Percentiles rank a stretch among this genome's conserved stretches.
phyloP scores from a whole-genome alignment of 2,329 filamentous ascomycete species.

The Penicillium sp. region DNA sequence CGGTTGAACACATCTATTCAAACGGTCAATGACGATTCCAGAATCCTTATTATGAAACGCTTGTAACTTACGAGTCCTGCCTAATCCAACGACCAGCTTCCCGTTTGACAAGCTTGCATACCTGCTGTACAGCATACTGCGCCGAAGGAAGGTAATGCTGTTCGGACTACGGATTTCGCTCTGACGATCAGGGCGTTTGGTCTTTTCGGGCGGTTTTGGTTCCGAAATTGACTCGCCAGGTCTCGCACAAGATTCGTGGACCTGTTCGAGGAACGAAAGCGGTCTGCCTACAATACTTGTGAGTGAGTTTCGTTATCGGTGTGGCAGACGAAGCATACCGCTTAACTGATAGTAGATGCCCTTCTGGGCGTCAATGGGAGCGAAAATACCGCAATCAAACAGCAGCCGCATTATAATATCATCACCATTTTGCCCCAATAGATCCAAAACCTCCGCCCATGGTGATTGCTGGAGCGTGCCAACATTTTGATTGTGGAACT shows the following conservation, averaged over 20 bases:
- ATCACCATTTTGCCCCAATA: constrained; percentile 75
- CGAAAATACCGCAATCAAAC: constrained; percentile 74
- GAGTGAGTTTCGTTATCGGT: background rate
- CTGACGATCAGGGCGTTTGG: background rate
- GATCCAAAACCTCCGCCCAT: constrained; percentile 73
- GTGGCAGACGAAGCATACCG: constrained; percentile 52
- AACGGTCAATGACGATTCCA: background rate
- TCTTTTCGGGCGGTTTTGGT: background rate
- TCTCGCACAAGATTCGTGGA: constrained; percentile 10
- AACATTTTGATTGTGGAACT: constrained; percentile 70
- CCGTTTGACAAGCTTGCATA: constrained; percentile 69
- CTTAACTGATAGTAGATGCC: constrained; percentile 77
- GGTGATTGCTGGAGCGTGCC: constrained; percentile 65
- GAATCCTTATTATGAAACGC: background rate
- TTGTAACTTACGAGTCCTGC: constrained; percentile 69
- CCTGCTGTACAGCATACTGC: constrained; percentile 81
- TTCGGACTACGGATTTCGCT: constrained; percentile 36
- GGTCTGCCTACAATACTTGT: constrained; percentile 23
- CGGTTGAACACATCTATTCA: constrained; percentile 78
- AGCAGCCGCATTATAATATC: constrained; percentile 75
- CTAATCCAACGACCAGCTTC: constrained; percentile 70
- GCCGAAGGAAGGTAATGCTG: constrained; percentile 74
- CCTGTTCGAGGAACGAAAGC: constrained; percentile 30
- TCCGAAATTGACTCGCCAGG: background rate
- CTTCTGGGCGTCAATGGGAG: constrained; percentile 57